These are phyloP conservation scores for Dissoconium aciculare DNA, from an alignment of 2,329 filamentous ascomycete genomes.

Conservation along the genomic window DNA sequence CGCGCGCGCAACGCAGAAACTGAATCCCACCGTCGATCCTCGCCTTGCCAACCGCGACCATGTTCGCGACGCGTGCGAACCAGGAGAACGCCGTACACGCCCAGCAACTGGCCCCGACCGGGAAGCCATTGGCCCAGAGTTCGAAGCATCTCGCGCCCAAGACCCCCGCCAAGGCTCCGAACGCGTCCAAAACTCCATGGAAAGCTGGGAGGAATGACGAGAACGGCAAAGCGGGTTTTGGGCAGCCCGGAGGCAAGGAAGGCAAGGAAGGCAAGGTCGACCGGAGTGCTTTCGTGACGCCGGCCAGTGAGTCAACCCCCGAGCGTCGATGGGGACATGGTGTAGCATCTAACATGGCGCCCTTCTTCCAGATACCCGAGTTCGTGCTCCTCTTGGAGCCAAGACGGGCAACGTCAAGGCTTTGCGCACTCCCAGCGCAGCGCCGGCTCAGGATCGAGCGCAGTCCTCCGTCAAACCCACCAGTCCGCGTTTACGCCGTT, in stretches of 20 bases:
- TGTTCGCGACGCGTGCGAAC: slow-evolving; percentile 60
- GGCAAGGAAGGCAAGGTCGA: slow-evolving; percentile 39
- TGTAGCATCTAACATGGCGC: too few relatives aligned
- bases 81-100: slow-evolving; percentile 76
- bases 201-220: slow-evolving; percentile 64
- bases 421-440: slow-evolving; percentile 51
- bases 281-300: slow-evolving; percentile 59
- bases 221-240: slow-evolving; percentile 52
- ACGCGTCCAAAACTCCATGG: slow-evolving; percentile 69
- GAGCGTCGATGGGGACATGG: too few relatives aligned
- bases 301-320: slow-evolving; percentile 52
- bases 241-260: slow-evolving; percentile 42
- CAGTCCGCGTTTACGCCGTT: slow-evolving; percentile 40
- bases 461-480: slow-evolving; percentile 39
- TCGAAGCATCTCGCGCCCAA: slow-evolving; percentile 50
- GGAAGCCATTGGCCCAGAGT: slow-evolving; percentile 58
- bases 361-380: slow-evolving; percentile 51
- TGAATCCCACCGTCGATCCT: too few relatives aligned
- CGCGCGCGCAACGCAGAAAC: too few relatives aligned
- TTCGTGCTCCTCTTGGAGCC: slow-evolving; percentile 69
- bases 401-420: slow-evolving; percentile 94
- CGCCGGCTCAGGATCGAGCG: too few relatives aligned
- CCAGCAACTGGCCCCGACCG: slow-evolving; percentile 53
- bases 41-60: too few relatives aligned
- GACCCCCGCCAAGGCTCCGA: slow-evolving; percentile 57